These are phyloP conservation scores for Pichia sp. DNA, from an alignment of 1,139 yeast species.

Conservation along the genomic window DNA sequence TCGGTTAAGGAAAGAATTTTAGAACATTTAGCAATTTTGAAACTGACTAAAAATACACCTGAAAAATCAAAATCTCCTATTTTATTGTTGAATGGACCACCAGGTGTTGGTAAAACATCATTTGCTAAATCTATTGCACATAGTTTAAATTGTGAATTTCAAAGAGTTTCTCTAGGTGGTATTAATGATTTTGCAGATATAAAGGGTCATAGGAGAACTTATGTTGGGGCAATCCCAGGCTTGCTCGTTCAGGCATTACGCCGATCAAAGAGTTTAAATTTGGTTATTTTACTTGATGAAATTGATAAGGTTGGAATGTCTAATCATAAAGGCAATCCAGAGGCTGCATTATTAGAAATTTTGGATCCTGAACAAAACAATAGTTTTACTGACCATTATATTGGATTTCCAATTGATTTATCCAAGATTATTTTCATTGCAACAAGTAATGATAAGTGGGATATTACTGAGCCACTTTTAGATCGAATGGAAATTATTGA, in stretches of 20 bases:
- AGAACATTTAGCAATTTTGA: slow-evolving; percentile 75
- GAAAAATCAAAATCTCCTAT: slow-evolving; percentile 48
- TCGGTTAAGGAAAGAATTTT: slow-evolving; percentile 75
- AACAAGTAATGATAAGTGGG: slow-evolving; percentile 79
- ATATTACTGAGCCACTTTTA: slow-evolving; percentile 70
- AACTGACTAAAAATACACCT: slow-evolving; percentile 32
- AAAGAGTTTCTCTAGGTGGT: slow-evolving; percentile 83
- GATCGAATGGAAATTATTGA: slow-evolving; percentile 85
- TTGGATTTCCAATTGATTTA: slow-evolving; percentile 82
- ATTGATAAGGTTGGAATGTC: slow-evolving; percentile 73
- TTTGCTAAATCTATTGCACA: slow-evolving; percentile 80
- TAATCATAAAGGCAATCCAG: slow-evolving; percentile 75
- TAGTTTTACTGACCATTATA: slow-evolving; percentile 74
- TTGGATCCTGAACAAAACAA: slow-evolving; percentile 87
- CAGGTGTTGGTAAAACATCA: slow-evolving; percentile 93
- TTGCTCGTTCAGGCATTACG: slow-evolving; percentile 72
- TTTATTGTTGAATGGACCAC: slow-evolving; percentile 83
- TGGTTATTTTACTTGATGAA: slow-evolving; percentile 84
- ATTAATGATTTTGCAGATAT: slow-evolving; percentile 85
- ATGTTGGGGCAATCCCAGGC: slow-evolving; percentile 94
- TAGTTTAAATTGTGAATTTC: slow-evolving; percentile 74
- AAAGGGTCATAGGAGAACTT: slow-evolving; percentile 87
- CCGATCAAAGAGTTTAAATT: slow-evolving; percentile 75
- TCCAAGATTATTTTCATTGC: slow-evolving; percentile 82
- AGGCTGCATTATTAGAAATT: slow-evolving; percentile 84